Evolutionary conservation across 345 rosid genomes (phyloP), one percentile per base, ranked within the genome.

Genomic region (Heritiera fomes): DNA sequence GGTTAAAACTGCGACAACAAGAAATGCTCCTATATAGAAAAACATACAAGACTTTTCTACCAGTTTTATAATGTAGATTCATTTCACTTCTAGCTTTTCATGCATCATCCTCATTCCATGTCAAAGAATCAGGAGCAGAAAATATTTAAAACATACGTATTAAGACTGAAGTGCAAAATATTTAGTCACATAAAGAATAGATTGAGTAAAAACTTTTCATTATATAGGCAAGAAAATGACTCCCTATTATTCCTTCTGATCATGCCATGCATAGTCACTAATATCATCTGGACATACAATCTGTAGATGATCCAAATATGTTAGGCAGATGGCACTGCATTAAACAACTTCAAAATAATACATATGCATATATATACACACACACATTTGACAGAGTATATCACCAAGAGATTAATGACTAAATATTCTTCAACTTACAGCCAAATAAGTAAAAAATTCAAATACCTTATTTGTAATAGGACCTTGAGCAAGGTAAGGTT

Each of bases 401-500:
- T 5, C 11, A 63, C 45, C 53, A 40, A 34, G 61, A 69, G 65
- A 60, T n/a, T 78, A 8, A 71, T 5, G 2, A 72, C 45, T 46
- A 20, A 73, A 56, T 46, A 70, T 28, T 20, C 71, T 41, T 66
- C 30, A 41, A 8, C 46, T 49, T 40, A 55, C 5, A 62, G 46
- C 15, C 34, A 6, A 64, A 46, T 40, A 55, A n/a, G 5, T 14
- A 38, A 77, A 43, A 40, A 58, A 53, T 7, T 6, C 71, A 55
- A 55, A 73, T 40, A 97, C 99, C 98, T 97, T 94, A 85, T 97
- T 97, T 55, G 99, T 68, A 75, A 97, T 86, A 73, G 99, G 99
- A 63, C 99, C 97, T 78, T 87, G 91, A 0, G 99, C 99, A 88
- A 97, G 98, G 83, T 87, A 84, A 78, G 99, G 98, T 80, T 93